Evolutionary conservation across 805 yeast genomes (phyloP).

Genomic region (Cyberlindnera saturnus): DNA sequence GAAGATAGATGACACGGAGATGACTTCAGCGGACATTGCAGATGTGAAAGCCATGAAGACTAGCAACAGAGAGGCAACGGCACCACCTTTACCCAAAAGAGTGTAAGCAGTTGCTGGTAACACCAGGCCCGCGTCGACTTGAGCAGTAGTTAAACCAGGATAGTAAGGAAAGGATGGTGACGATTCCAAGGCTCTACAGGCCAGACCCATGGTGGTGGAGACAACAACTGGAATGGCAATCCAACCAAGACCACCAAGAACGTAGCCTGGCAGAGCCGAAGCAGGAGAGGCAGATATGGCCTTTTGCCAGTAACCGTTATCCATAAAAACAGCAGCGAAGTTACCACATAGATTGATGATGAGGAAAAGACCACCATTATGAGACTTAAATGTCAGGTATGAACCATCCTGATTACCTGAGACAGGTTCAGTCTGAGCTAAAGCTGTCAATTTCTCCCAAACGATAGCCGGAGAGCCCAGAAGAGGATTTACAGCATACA

Average conservation of each 20-base stretch:
- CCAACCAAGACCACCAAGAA: conserved; percentile 87
- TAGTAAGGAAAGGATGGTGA: conserved; percentile 74
- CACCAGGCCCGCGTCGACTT: conserved; percentile 77
- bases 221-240: conserved; percentile 81
- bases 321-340: conserved; percentile 83
- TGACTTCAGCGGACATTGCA: conserved; percentile 87
- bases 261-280: conserved; percentile 82
- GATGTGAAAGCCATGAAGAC: conserved; percentile 91
- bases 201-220: conserved; percentile 84
- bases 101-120: conserved; percentile 69
- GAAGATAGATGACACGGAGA: conserved; percentile 79
- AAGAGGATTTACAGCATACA: conserved; percentile 60
- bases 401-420: conserved; percentile 82
- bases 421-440: conserved; percentile 58
- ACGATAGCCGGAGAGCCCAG: conserved; percentile 82
- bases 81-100: conserved; percentile 82
- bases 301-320: conserved; percentile 84
- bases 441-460: conserved; percentile 63
- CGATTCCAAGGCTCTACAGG: conserved; percentile 66
- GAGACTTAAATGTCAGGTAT: conserved; percentile 81
- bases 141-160: conserved; percentile 62
- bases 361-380: conserved; percentile 82
- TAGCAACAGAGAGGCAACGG: conserved; percentile 71
- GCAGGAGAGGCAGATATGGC: conserved; percentile 83
- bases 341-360: conserved; percentile 86